A percentile compares a stretch with the other conserved stretches of the same genome.
These are phyloP conservation scores for Gossypium bickii DNA, from an alignment of 345 rosid genomes.

Conservation along the genomic window DNA sequence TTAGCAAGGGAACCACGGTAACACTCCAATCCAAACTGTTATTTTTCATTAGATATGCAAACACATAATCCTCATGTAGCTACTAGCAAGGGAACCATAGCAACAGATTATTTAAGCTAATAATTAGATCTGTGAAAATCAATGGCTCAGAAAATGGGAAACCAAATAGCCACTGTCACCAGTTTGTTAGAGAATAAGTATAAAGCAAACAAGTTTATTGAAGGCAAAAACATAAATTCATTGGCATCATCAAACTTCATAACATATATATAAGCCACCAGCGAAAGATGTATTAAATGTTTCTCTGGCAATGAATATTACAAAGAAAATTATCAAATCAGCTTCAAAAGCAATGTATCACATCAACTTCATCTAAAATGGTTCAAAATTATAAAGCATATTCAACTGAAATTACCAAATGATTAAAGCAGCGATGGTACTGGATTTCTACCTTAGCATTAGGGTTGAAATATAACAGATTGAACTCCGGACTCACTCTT, in stretches of 20 bases:
- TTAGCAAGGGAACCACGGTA: not conserved
- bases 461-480: conserved; percentile 64
- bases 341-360: not conserved
- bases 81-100: not conserved
- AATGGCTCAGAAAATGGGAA: not conserved
- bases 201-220: not conserved
- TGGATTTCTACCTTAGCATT: conserved; percentile 64
- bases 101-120: not conserved
- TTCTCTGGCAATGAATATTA: not conserved
- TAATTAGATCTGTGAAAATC: not conserved
- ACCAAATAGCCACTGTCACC: not conserved
- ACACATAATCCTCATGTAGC: not conserved
- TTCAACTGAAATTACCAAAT: not conserved
- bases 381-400: conserved; percentile 7
- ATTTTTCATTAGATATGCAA: not conserved
- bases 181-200: not conserved
- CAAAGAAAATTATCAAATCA: not conserved
- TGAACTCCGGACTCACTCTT: conserved; percentile 75
- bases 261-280: not conserved
- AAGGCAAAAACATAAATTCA: not conserved
- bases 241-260: conserved; percentile 1
- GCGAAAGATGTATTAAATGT: not conserved
- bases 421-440: not conserved
- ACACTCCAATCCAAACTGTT: not conserved
- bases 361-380: not conserved